Base-by-base conservation (phyloP, 164 flowering plant species). In the Houttuynia cordata region DNA sequence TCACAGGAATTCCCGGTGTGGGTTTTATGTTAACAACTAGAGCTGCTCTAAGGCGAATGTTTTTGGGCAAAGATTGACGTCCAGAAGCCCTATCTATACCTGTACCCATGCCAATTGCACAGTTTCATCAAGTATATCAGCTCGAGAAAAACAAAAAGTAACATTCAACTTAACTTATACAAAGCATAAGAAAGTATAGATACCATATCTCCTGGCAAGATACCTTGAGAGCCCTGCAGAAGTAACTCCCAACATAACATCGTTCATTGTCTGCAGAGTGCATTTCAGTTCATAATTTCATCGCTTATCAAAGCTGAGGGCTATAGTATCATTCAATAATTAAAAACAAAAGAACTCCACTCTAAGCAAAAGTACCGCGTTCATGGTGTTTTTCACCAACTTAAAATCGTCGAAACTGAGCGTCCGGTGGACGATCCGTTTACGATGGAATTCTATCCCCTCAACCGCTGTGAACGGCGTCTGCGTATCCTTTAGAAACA, bases 401-500 rank as follows among this genome's bases (percentile, higher is more conserved):
- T 83, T 83, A 5, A 85, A 51, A 21, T 85, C 88, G 59, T 85
- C 85, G 57, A 85, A 58, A 62, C 80, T 77, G 12, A 85, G 63
- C 0, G 71, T 78, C 58, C 77, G 62, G 19, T 74, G 79, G 18
- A 83, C 80, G 49, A 79, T 55, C 21, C 83, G 45, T 52, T 69
- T 64, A 0, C 77, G 59, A 5, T 34, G 62, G 1, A 1, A 12
- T 40, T 67, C 80, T 34, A 65, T 61, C 1, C 74, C 83, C 0
- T 62, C 62, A 0, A 59, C 41, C 17, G 77, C 79, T 59, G 70
- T 77, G 1, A 81, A 5, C 10, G 81, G 85, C 1, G 79, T 83
- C 49, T 75, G 63, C 0, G 77, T 70, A 24, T 85, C 92, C 60
- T 67, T 78, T 42, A 77, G 53, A 61, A 74, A 76, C 60, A 68